phyloP scores from a whole-genome alignment of 768 basidiomycete genomes.

The Neoboletus brunneissimus region DNA sequence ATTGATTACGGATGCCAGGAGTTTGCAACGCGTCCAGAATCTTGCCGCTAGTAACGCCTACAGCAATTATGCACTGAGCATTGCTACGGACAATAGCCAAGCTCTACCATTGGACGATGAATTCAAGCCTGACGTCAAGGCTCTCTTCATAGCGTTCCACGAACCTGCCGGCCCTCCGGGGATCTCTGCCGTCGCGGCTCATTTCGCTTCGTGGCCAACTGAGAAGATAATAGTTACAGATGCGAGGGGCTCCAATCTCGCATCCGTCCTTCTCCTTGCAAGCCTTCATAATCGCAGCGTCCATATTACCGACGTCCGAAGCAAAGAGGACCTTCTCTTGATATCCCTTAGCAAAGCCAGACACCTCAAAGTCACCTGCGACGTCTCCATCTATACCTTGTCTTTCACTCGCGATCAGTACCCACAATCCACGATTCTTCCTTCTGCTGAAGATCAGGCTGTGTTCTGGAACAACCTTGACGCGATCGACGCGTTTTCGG shows the following conservation, averaged over 20 bases:
- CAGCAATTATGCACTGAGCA: conserved; percentile 84
- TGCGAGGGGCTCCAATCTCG: conserved; percentile 87
- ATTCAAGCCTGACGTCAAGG: conserved; percentile 74
- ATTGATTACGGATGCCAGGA: conserved; percentile 61
- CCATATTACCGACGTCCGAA: conserved; percentile 88
- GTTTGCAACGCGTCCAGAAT: conserved; percentile 66
- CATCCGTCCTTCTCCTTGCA: conserved; percentile 90
- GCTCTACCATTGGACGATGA: conserved; percentile 66
- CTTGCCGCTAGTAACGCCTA: conserved; percentile 65
- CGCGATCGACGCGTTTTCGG: conserved; percentile 85
- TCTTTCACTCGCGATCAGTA: conserved; percentile 83
- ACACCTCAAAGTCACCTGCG: conserved; percentile 92
- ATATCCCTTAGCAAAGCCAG: conserved; percentile 95
- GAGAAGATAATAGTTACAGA: conserved; percentile 96
- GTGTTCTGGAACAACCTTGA: conserved; percentile 84
- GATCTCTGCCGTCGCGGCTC: conserved; percentile 74
- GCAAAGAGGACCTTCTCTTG: conserved; percentile 80
- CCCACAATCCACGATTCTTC: conserved; percentile 61
- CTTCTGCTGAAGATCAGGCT: conserved; percentile 71
- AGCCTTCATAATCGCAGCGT: conserved; percentile 86
- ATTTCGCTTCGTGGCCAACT: conserved; percentile 86
- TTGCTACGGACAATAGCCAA: conserved; percentile 73
- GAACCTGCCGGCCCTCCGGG: conserved; percentile 45
- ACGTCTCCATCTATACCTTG: conserved; percentile 87
- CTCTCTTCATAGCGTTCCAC: conserved; percentile 82